phyloP scores from a whole-genome alignment of 2,329 filamentous ascomycete genomes.

The Penicillium nordicum region DNA sequence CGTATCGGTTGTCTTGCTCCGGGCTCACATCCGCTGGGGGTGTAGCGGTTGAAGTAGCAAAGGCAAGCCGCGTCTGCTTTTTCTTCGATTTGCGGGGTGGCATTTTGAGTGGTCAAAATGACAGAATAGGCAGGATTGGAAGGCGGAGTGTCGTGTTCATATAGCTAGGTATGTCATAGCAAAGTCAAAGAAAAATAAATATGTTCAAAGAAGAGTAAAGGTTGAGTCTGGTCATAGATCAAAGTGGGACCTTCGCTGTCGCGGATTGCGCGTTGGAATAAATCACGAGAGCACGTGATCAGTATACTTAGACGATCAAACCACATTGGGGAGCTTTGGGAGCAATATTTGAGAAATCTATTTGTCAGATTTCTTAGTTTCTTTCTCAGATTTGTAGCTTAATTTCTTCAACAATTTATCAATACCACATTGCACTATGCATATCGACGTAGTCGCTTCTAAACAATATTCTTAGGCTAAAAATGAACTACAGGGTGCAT shows the following conservation, averaged over 20 bases:
- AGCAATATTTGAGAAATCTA: neutral
- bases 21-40: slow-evolving; percentile 15
- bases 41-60: slow-evolving; percentile 35
- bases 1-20: slow-evolving; percentile 27
- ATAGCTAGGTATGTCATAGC: neutral
- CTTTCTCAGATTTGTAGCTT: too few relatives aligned
- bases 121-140: neutral
- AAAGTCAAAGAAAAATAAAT: neutral
- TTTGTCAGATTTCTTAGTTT: too few relatives aligned
- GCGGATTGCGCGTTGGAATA: slow-evolving; percentile 9
- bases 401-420: too few relatives aligned
- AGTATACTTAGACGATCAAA: neutral
- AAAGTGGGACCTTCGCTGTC: slow-evolving; percentile 2
- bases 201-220: slow-evolving; percentile 1
- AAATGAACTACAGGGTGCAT: neutral
- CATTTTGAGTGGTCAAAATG: slow-evolving; percentile 20
- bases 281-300: slow-evolving; percentile 24
- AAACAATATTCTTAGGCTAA: too few relatives aligned
- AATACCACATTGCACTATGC: too few relatives aligned
- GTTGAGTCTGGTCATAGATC: neutral
- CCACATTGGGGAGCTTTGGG: neutral
- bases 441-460: too few relatives aligned
- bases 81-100: slow-evolving; percentile 30
- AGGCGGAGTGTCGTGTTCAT: neutral
- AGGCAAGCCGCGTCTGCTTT: slow-evolving; percentile 45